Percentiles rank a stretch among this genome's conserved stretches.
phyloP scores from a whole-genome alignment of 306 rosid species.

The Echinosophora koreensis region DNA sequence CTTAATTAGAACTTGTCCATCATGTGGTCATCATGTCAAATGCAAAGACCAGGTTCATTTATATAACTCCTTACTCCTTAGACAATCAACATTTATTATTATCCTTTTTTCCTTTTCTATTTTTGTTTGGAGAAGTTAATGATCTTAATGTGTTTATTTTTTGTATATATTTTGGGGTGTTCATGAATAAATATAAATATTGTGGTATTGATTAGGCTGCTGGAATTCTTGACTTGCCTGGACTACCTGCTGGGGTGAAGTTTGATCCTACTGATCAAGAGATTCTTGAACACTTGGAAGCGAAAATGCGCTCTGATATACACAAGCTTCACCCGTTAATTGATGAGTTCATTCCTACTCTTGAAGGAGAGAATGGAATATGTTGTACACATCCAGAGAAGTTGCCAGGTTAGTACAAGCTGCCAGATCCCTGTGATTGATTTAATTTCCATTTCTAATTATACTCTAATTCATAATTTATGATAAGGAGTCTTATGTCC shows the following conservation, averaged over 20 bases:
- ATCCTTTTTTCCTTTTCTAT: background rate
- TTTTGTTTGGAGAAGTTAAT: constrained; percentile 23
- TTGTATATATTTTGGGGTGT: constrained; percentile 15
- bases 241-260: constrained; percentile 85
- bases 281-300: constrained; percentile 81
- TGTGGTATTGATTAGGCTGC: constrained; percentile 47
- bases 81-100: constrained; percentile 11
- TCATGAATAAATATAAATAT: constrained; percentile 17
- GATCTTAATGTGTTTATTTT: constrained; percentile 1
- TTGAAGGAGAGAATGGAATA: constrained; percentile 84
- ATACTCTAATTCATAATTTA: background rate
- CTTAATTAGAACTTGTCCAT: constrained; percentile 69
- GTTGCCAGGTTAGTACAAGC: constrained; percentile 63
- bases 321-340: constrained; percentile 74
- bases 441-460: constrained; percentile 1
- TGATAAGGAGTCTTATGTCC: background rate
- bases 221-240: constrained; percentile 76
- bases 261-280: constrained; percentile 90
- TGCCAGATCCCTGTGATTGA: constrained; percentile 2
- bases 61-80: constrained; percentile 20
- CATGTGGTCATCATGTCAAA: constrained; percentile 80
- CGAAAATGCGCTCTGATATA: constrained; percentile 67
- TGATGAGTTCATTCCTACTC: constrained; percentile 80
- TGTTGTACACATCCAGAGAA: constrained; percentile 85
- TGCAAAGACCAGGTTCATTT: constrained; percentile 67